These are phyloP conservation scores for Gaertneriomyces semiglobifer DNA, from an alignment of 192 early-diverging fungal species.

Conservation along the genomic window DNA sequence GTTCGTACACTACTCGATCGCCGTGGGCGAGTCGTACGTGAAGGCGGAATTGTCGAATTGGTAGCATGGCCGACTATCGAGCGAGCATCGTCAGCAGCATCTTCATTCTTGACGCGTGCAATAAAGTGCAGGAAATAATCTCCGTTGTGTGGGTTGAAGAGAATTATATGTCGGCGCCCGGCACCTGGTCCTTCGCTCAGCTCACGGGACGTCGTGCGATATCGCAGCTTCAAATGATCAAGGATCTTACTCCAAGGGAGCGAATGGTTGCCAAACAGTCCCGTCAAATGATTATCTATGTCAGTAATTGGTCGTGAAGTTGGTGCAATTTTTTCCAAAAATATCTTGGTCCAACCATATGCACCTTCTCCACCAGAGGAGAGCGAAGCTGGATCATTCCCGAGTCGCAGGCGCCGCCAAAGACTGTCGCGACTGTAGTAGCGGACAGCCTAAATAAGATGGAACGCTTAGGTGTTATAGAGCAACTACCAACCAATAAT, in stretches of 20 bases:
- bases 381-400: slow-evolving; percentile 28
- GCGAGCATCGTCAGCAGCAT: background rate
- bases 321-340: slow-evolving; percentile 51
- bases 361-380: slow-evolving; percentile 19
- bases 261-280: slow-evolving; percentile 34
- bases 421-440: slow-evolving; percentile 50
- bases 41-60: background rate
- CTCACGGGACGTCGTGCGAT: slow-evolving; percentile 10
- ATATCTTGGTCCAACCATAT: slow-evolving; percentile 50
- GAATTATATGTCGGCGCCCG: slow-evolving; percentile 40
- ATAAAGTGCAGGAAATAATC: slow-evolving; percentile 51
- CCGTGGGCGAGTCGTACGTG: background rate
- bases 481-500: background rate
- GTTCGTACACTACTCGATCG: background rate
- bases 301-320: slow-evolving; percentile 35
- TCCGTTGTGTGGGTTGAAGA: slow-evolving; percentile 45
- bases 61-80: background rate
- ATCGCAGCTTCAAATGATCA: slow-evolving; percentile 27
- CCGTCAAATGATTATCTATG: slow-evolving; percentile 36
- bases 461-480: background rate
- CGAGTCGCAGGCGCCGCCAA: slow-evolving; percentile 40
- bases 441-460: slow-evolving; percentile 32
- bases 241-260: slow-evolving; percentile 42
- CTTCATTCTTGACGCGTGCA: background rate
- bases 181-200: slow-evolving; percentile 18